A percentile compares a stretch with the other conserved stretches of the same genome.
These are phyloP conservation scores for Fistulinella prunicolor DNA, from an alignment of 768 basidiomycete species.

Conservation along the genomic window DNA sequence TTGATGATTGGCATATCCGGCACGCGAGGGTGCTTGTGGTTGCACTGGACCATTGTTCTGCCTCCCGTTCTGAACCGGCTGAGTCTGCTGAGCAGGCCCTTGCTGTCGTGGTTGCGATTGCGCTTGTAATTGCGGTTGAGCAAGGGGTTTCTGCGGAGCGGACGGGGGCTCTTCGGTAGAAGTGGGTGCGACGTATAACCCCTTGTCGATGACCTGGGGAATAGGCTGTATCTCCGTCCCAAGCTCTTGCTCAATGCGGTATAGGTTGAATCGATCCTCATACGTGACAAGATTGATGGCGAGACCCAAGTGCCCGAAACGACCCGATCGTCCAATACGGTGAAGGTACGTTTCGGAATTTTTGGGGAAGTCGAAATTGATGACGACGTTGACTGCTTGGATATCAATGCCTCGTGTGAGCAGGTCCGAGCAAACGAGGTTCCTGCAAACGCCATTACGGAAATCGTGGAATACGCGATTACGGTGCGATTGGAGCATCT, in stretches of 20 bases:
- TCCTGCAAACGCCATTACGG: constrained; percentile 96
- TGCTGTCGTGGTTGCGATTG: constrained; percentile 30
- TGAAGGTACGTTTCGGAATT: constrained; percentile 99
- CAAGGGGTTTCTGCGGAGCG: constrained; percentile 40
- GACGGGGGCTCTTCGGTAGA: constrained; percentile 43
- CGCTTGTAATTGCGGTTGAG: constrained; percentile 34
- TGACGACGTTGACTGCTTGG: constrained; percentile 99
- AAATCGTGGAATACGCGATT: constrained; percentile 99
- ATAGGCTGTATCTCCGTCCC: constrained; percentile 98
- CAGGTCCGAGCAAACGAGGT: constrained; percentile 96
- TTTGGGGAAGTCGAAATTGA: constrained; percentile 99
- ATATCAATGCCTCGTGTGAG: constrained; percentile 99
- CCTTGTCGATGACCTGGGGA: constrained; percentile 86
- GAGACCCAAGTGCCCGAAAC: constrained; percentile 94
- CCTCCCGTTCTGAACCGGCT: constrained; percentile 27
- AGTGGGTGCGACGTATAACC: constrained; percentile 87
- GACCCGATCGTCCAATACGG: constrained; percentile 95
- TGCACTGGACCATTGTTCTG: constrained; percentile 25
- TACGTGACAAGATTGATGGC: constrained; percentile 98
- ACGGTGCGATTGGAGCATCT: constrained; percentile 98
- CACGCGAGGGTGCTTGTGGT: constrained; percentile 22
- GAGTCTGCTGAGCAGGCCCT: constrained; percentile 21
- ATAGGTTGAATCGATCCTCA: constrained; percentile 96
- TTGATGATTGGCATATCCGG: constrained; percentile 23
- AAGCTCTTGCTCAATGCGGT: constrained; percentile 97